Evolutionary conservation across 306 rosid species (phyloP), one percentile per base, ranked within the genome.

Genomic region (peach (Prunus persica)): DNA sequence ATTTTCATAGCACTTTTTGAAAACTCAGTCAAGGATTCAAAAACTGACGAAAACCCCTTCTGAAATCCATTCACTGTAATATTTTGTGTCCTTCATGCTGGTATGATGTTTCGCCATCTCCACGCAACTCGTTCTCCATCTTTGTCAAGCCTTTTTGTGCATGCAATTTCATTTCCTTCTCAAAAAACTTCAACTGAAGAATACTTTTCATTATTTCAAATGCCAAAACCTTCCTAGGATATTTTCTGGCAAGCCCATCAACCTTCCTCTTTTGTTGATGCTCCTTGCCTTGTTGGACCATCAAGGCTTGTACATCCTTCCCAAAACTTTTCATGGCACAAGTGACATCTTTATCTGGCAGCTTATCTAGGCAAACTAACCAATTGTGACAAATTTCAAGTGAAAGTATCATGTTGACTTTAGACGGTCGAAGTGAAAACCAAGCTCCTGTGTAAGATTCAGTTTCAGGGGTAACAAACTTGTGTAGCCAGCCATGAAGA

Each of bases 191-290:
- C 9, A 34, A 34, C 9, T 34, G 8, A 34, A 34, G 43, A 34
- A 34, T 6, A 34, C 43, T 34, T 34, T 34, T 34, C 43, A 7
- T 34, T 6, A 34, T 34, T 34, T 34, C 43, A 34, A 34, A 34
- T 34, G 43, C 43, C 43, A 34, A 34, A 34, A 34, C 41, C 8
- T 1, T 34, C 41, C 41, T 34, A 34, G 41, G 38, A 32, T 32
- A 32, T 32, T 32, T 89, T 86, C 84, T 86, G 41, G 88, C 71
- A 46, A 91, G 61, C 69, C 62, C 80, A 2, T 89, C 96, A 58
- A 84, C 92, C 79, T 68, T 86, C 85, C 91, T 82, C 68, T 91
- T 89, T 58, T 89, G 93, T 55, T 85, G 90, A 80, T 84, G 90
- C 83, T 91, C 96, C 69, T 91, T 82, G 43, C 82, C 84, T 76